Base-by-base conservation (phyloP, 805 yeast genomes). In the Cyberlindnera amylophila region DNA sequence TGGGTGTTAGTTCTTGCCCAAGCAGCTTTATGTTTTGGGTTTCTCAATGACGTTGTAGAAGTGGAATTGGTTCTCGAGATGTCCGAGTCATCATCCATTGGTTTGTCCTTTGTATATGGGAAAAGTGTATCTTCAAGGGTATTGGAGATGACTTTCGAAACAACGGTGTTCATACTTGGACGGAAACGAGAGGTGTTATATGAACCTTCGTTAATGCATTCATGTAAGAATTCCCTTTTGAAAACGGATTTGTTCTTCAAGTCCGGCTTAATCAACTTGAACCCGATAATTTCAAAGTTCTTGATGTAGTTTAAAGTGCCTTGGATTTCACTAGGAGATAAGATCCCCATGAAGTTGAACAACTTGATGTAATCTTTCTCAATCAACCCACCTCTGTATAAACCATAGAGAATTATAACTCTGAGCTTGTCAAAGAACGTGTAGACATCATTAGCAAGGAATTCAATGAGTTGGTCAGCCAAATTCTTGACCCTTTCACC, bases 371-470 rank as follows among this genome's bases (percentile, higher is more conserved):
- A 77, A 65, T 93, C 99, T 7, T 72, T 58, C 53, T 79, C 83
- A 5, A 85, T 71, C 13, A 93, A 65, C 0, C 96, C 96, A 4
- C 90, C 91, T 51, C 98, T 73, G 59, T 80, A 83, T 23, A 89
- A 61, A 0, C 87, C 82, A 61, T 93, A 93, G 2, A 85, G 64
- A 16, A 86, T 67, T 12, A 93, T 75, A 23, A 85, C 66, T 46
- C 99, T 74, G 42, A 88, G 67, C 57, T 87, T 87, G 56, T 87
- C 95, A 14, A 74, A 74, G 43, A 71, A 69, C 23, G 69, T 76
- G 34, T 79, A 69, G 32, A 66, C 70, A 19, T 66, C 69, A 34
- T 75, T 63, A 0, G 70, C 65, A 17, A 91, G 66, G 17, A 81
- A 58, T 4, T 65, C 70, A 23, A 90, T 67, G 42, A 89, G 64